Conservation (phyloP, 2,329 filamentous ascomycete species). For the Microsporum audouinii region DNA sequence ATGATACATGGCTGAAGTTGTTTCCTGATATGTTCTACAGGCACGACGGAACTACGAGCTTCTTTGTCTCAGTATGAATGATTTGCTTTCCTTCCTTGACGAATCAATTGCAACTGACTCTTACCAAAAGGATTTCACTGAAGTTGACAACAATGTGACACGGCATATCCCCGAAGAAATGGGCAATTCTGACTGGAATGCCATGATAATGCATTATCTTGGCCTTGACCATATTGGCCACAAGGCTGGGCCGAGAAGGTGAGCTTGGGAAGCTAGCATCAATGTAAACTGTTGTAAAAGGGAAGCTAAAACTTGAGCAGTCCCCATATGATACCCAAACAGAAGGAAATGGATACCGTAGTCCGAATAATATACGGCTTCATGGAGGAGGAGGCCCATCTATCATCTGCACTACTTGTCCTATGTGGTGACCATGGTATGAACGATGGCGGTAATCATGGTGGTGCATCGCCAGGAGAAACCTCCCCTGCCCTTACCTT, state of each 20-base stretch:
- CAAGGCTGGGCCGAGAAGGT: conserved; percentile 81
- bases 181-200: conserved; percentile 69
- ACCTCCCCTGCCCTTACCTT: conserved; percentile 89
- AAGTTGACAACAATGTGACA: conserved; percentile 96
- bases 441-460: conserved; percentile 97
- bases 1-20: conserved; percentile 96
- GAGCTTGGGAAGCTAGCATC: conserved; percentile 10
- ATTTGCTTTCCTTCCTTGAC: neutral
- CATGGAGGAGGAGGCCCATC: conserved; percentile 58
- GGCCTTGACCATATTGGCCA: conserved; percentile 96
- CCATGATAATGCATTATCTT: conserved; percentile 88
- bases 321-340: conserved; percentile 84
- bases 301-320: conserved; percentile 35
- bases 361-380: conserved; percentile 64
- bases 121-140: conserved; percentile 68
- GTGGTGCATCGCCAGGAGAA: conserved; percentile 84
- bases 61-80: conserved; percentile 80
- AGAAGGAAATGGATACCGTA: conserved; percentile 83
- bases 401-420: conserved; percentile 69
- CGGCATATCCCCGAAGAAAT: conserved; percentile 74
- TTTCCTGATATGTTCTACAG: conserved; percentile 83
- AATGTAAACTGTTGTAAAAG: neutral
- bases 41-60: conserved; percentile 87
- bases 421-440: conserved; percentile 96
- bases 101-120: conserved; percentile 7